Evolutionary conservation across 306 rosid species (phyloP).

Genomic region (Myrica gale): DNA sequence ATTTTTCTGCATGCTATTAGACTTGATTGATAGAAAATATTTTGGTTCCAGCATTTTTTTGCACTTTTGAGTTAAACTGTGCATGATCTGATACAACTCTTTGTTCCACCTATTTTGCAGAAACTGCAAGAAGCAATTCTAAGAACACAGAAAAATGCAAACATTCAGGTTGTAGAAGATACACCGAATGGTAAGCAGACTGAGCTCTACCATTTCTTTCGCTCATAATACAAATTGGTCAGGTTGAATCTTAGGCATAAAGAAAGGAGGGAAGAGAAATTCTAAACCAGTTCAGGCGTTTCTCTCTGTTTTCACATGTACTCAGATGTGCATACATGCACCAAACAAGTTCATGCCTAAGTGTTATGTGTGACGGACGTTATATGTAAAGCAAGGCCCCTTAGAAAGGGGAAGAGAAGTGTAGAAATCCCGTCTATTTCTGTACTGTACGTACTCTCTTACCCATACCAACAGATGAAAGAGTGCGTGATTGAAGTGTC

Average conservation of each 20-base stretch:
- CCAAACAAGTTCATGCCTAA: neutral
- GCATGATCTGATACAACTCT: neutral
- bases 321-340: neutral
- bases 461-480: too few relatives aligned
- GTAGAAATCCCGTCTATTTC: neutral
- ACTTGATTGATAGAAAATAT: neutral
- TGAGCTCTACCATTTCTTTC: neutral
- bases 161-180: constrained; percentile 59
- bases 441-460: neutral
- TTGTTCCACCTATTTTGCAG: constrained; percentile 30
- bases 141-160: constrained; percentile 80
- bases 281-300: neutral
- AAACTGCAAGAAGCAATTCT: constrained; percentile 73
- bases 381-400: neutral
- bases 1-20: neutral
- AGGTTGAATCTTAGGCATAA: neutral
- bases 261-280: neutral
- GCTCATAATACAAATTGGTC: neutral
- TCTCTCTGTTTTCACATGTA: neutral
- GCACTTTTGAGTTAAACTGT: constrained; percentile 5
- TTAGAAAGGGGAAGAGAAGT: neutral
- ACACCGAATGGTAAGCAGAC: constrained; percentile 56
- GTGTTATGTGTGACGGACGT: neutral
- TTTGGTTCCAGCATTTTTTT: neutral
- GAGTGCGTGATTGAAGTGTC: neutral